Evolutionary conservation across 2,329 filamentous ascomycete genomes (phyloP).

Genomic region (Diaporthe ilicicola): DNA sequence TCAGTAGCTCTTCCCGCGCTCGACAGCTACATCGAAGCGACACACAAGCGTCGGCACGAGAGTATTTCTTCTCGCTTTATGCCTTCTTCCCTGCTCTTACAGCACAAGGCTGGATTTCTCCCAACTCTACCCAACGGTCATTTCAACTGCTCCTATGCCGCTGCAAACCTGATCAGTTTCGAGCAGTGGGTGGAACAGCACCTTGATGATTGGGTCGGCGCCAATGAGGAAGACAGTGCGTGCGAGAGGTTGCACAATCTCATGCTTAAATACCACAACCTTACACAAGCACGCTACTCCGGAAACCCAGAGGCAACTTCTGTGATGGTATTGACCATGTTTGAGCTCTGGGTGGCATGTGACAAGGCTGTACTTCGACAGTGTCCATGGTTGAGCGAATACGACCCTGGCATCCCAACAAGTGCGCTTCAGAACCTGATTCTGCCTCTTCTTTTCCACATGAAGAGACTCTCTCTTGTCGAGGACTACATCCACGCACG

Average conservation of each 20-base stretch:
- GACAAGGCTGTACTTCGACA: slow-evolving; percentile 54
- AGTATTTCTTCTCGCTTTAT: neutral
- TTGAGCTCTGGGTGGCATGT: slow-evolving; percentile 67
- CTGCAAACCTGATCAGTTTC: slow-evolving; percentile 46
- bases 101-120: neutral
- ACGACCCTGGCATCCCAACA: slow-evolving; percentile 53
- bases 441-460: slow-evolving; percentile 52
- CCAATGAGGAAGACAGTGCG: slow-evolving; percentile 32
- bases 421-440: slow-evolving; percentile 53
- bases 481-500: slow-evolving; percentile 58
- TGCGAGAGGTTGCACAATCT: slow-evolving; percentile 42
- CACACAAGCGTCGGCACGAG: neutral
- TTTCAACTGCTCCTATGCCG: slow-evolving; percentile 22
- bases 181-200: slow-evolving; percentile 57
- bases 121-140: slow-evolving; percentile 21
- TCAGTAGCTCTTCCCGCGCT: slow-evolving; percentile 27
- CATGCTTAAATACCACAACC: slow-evolving; percentile 45
- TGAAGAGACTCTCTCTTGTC: slow-evolving; percentile 52
- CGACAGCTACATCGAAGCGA: slow-evolving; percentile 23
- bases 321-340: slow-evolving; percentile 61
- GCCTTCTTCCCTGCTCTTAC: neutral
- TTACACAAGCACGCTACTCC: slow-evolving; percentile 44
- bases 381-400: slow-evolving; percentile 54
- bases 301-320: slow-evolving; percentile 57
- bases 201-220: slow-evolving; percentile 49